Conservation (phyloP, 495 filamentous ascomycete genomes). For the Amniculicola lignicola region DNA sequence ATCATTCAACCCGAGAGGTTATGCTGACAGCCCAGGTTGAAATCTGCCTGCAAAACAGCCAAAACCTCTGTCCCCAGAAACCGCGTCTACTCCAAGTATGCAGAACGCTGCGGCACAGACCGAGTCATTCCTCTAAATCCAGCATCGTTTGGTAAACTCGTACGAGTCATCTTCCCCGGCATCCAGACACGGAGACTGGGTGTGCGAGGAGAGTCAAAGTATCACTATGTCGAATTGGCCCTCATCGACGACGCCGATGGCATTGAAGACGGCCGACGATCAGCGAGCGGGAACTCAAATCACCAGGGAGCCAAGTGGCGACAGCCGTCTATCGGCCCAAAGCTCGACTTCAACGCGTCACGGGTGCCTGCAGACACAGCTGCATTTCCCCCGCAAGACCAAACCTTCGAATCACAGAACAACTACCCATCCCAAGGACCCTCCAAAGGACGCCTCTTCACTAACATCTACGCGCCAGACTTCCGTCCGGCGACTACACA, state of each 20-base stretch:
- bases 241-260: constrained; percentile 56
- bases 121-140: constrained; percentile 91
- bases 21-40: constrained; percentile 52
- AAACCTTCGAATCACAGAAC: constrained; percentile 29
- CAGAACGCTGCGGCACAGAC: constrained; percentile 82
- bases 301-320: too few species aligned
- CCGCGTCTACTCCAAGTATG: constrained; percentile 91
- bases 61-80: constrained; percentile 84
- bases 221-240: constrained; percentile 90
- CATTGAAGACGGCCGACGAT: constrained; percentile 9
- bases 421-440: constrained; percentile 10
- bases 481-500: constrained; percentile 19
- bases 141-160: constrained; percentile 95
- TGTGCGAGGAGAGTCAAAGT: constrained; percentile 95
- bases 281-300: not conserved
- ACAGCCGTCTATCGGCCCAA: constrained; percentile 35
- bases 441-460: constrained; percentile 39
- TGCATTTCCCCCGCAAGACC: constrained; percentile 54
- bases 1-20: not conserved
- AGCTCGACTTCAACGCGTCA: constrained; percentile 46
- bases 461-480: constrained; percentile 36
- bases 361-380: constrained; percentile 63
- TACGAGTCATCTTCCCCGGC: constrained; percentile 91
- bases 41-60: constrained; percentile 72
- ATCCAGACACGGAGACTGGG: constrained; percentile 88